Conservation (phyloP, 2,329 filamentous ascomycete genomes). For the Aspergillus sp. region DNA sequence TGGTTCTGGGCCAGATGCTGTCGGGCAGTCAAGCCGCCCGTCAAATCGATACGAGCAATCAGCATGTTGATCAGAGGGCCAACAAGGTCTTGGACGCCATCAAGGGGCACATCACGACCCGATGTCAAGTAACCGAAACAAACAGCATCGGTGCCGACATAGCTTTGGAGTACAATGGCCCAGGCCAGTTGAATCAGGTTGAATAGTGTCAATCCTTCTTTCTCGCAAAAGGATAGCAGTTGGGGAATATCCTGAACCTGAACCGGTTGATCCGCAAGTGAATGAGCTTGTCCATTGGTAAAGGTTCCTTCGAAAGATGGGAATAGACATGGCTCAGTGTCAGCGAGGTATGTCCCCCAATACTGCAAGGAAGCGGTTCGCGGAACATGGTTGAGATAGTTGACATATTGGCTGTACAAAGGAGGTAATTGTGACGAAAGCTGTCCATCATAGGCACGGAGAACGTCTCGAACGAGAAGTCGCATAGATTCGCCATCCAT, state of each 20-base stretch:
- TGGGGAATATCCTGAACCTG: background rate
- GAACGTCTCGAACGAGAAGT: conserved; percentile 25
- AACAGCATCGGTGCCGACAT: conserved; percentile 6
- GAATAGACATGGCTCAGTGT: background rate
- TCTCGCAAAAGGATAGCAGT: background rate
- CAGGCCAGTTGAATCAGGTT: conserved; percentile 1
- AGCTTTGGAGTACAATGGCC: conserved; percentile 7
- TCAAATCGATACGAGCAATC: background rate
- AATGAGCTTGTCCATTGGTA: background rate
- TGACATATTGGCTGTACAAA: conserved; percentile 32
- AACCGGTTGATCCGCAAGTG: background rate
- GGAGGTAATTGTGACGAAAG: conserved; percentile 21
- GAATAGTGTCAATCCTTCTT: background rate
- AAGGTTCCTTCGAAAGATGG: background rate
- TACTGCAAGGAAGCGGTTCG: conserved; percentile 7
- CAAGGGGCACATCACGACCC: conserved; percentile 39
- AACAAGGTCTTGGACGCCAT: conserved; percentile 42
- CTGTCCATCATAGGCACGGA: conserved; percentile 23
- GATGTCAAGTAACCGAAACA: conserved; percentile 2
- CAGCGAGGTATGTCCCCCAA: background rate
- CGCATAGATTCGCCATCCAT: conserved; percentile 33
- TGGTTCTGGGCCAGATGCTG: background rate
- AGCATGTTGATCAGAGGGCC: conserved; percentile 35
- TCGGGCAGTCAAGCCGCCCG: conserved; percentile 3
- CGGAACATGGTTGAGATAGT: conserved; percentile 23